Evolutionary conservation across 345 rosid genomes (phyloP), one percentile per base, ranked within the genome.

Genomic region (Psidium friedrichsthalianum): DNA sequence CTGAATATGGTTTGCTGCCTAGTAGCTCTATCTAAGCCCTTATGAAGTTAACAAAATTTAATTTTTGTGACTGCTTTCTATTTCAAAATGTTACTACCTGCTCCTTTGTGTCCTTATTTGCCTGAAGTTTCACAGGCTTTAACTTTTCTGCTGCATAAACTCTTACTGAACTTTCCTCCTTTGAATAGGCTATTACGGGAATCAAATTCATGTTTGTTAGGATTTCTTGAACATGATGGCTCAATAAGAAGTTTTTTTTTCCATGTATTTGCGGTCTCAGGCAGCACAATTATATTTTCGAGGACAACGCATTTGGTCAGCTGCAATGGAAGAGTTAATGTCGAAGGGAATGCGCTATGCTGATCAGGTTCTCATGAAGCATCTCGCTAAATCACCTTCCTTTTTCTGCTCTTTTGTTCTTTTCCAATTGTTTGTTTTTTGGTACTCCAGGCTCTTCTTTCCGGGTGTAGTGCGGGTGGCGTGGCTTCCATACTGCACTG

Each of bases 401-500:
- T 25, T 69, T 42, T 20, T 80, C 24, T 55, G 85, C 1, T 21
- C 56, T 10, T 36, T 7, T 42, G 27, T 56, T 76, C 51, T 81
- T 87, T 47, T 12, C 36, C 57, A 84, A 15, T 82, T 56, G 36
- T 25, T 53, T 10, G 11, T 29, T 51, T 69, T 24, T n/a, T 27
- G 61, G 59, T 57, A 47, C 32, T 83, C 54, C 85, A 93, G 95
- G 95, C 92, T 85, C 93, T 93, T 90, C 93, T 93, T n/a, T 89
- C 93, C 27, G 93, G 95, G 82, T 93, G 95, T 88, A 89, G 92
- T 82, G 93, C 95, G 12, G 95, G 95, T 5, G 95, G 91, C 11
- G 78, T 93, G 51, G 93, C 93, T 61, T 83, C 95, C 40, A 91
- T 90, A 61, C 83, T 93, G 76, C 93, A 91, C 58, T 90, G 95